Conservation (phyloP, 2,329 filamentous ascomycete species). For the Raffaelea ambrosiae region DNA sequence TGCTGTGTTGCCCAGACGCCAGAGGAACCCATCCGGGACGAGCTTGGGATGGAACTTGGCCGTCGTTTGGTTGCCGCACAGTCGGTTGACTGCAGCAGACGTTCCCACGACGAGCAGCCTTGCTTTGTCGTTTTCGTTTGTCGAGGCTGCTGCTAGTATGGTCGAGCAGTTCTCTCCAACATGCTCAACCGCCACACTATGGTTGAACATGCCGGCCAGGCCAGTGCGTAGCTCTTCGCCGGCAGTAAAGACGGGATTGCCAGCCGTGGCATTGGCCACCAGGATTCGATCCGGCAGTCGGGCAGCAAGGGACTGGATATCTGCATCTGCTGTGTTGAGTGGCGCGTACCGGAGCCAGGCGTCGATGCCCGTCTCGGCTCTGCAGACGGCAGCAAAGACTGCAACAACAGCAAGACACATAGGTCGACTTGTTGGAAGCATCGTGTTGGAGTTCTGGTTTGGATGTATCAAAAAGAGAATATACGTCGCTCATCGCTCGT, state of each 20-base stretch:
- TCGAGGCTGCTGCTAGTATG: too few species aligned
- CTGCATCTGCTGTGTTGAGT: conserved; percentile 24
- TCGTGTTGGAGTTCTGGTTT: too few species aligned
- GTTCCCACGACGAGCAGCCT: conserved; percentile 39
- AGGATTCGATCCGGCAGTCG: conserved; percentile 12
- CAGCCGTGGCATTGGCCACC: conserved; percentile 36
- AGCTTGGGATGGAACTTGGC: conserved; percentile 20
- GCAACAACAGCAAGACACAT: too few species aligned
- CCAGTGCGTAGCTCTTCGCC: conserved; percentile 50
- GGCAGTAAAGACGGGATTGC: conserved; percentile 51
- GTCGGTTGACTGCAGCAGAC: too few species aligned
- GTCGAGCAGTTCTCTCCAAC: not conserved
- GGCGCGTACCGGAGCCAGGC: conserved; percentile 47
- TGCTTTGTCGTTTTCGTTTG: conserved; percentile 7
- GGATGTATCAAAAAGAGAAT: too few species aligned
- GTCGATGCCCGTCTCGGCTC: conserved; percentile 38
- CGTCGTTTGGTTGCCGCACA: conserved; percentile 19
- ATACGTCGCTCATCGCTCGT: too few species aligned
- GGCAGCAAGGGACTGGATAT: not conserved
- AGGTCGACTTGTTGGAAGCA: too few species aligned
- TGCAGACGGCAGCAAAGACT: too few species aligned
- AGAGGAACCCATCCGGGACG: conserved; percentile 18
- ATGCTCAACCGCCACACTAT: conserved; percentile 25
- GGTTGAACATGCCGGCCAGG: conserved; percentile 47
- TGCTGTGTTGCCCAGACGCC: conserved; percentile 28